A percentile compares a stretch with the other conserved stretches of the same genome.
Conservation (phyloP, 2,329 filamentous ascomycete species). For the Ascochyta clinopodiicola region DNA sequence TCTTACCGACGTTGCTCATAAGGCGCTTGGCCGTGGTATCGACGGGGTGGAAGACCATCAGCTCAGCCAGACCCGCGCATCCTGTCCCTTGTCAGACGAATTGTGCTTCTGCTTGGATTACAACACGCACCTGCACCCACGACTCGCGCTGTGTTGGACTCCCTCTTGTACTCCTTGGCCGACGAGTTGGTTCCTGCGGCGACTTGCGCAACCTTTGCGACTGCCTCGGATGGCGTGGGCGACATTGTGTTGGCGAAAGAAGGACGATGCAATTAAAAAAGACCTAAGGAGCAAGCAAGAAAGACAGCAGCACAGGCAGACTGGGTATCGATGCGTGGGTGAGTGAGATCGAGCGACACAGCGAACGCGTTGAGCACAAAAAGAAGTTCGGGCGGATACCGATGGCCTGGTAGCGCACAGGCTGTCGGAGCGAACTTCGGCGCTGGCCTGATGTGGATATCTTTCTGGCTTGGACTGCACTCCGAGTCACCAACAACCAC, state of each 20-base stretch:
- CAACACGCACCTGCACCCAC: slow-evolving; percentile 80
- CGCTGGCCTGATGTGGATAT: neutral
- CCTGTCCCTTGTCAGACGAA: slow-evolving; percentile 61
- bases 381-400: slow-evolving; percentile 3
- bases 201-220: slow-evolving; percentile 16
- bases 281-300: slow-evolving; percentile 10
- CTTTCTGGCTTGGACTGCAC: too few relatives aligned
- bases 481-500: too few relatives aligned
- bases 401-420: neutral
- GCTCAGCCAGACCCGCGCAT: slow-evolving; percentile 89
- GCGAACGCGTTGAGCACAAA: slow-evolving; percentile 9
- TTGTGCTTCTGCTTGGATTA: too few relatives aligned
- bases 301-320: slow-evolving; percentile 9
- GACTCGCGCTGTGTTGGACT: slow-evolving; percentile 87
- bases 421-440: slow-evolving; percentile 2
- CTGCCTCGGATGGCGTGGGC: slow-evolving; percentile 16
- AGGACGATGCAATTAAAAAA: slow-evolving; percentile 10
- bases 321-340: slow-evolving; percentile 11
- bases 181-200: slow-evolving; percentile 47
- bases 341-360: slow-evolving; percentile 2
- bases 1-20: slow-evolving; percentile 94
- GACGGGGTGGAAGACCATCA: slow-evolving; percentile 80
- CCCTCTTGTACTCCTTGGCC: slow-evolving; percentile 74
- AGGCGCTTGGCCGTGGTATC: slow-evolving; percentile 98
- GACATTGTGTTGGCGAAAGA: slow-evolving; percentile 13